Evolutionary conservation across 2,329 filamentous ascomycete species (phyloP).

Genomic region (Zasmidium angulare): DNA sequence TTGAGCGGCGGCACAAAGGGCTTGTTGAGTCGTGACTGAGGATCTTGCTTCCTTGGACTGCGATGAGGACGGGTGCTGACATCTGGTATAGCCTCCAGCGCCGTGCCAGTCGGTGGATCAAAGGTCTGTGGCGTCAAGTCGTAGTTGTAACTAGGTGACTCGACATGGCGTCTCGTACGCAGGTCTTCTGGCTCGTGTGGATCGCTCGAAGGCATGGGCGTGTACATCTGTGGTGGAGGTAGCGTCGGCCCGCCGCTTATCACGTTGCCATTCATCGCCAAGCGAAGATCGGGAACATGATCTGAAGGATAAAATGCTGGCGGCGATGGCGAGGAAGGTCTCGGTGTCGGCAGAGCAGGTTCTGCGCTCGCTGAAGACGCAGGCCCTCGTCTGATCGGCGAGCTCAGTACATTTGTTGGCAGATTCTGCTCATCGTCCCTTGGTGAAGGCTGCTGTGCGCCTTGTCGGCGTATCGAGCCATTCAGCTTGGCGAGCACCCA

Average conservation of each 20-base stretch:
- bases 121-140: slow-evolving; percentile 7
- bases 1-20: slow-evolving; percentile 32
- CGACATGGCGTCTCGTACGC: neutral
- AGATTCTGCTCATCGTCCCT: neutral
- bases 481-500: slow-evolving; percentile 54
- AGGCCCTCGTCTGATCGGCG: slow-evolving; percentile 8
- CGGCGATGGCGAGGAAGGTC: slow-evolving; percentile 32
- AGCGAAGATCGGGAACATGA: slow-evolving; percentile 21
- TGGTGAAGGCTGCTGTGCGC: neutral
- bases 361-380: neutral
- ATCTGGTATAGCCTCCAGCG: slow-evolving; percentile 28
- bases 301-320: slow-evolving; percentile 23
- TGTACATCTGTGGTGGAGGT: slow-evolving; percentile 18
- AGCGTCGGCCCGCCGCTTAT: slow-evolving; percentile 13
- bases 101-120: slow-evolving; percentile 21
- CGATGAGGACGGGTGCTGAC: slow-evolving; percentile 15
- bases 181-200: neutral
- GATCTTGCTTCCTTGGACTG: slow-evolving; percentile 18
- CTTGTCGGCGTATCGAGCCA: slow-evolving; percentile 9
- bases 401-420: slow-evolving; percentile 7
- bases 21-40: slow-evolving; percentile 25
- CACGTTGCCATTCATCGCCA: slow-evolving; percentile 22
- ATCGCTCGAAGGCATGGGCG: slow-evolving; percentile 6
- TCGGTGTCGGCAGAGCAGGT: slow-evolving; percentile 29
- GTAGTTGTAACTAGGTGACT: slow-evolving; percentile 14